Percentiles rank a stretch among this genome's conserved stretches.
phyloP scores from a whole-genome alignment of 108 stramenopile species.

The Epithemia pelagica region DNA sequence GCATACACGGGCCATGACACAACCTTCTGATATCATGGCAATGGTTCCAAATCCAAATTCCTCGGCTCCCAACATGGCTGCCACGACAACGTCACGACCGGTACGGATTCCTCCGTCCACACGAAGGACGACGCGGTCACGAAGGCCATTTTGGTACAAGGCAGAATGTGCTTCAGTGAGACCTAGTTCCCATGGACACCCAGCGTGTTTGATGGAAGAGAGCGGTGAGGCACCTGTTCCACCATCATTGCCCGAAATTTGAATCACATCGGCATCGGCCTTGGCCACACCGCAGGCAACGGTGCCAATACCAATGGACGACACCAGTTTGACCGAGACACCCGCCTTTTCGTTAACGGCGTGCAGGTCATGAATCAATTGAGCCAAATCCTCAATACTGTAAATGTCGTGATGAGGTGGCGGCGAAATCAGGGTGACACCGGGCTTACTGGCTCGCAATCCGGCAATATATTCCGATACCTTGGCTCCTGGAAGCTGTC shows the following conservation, averaged over 20 bases:
- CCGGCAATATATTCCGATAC: constrained; percentile 92
- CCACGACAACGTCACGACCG: constrained; percentile 85
- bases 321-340: constrained; percentile 96
- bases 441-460: constrained; percentile 80
- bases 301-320: constrained; percentile 93
- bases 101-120: constrained; percentile 91
- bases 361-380: constrained; percentile 92
- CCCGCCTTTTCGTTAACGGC: constrained; percentile 87
- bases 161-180: constrained; percentile 89
- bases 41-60: constrained; percentile 92
- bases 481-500: constrained; percentile 89
- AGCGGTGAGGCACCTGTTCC: constrained; percentile 93
- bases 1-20: constrained; percentile 94
- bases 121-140: constrained; percentile 82
- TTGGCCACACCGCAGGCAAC: constrained; percentile 95
- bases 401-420: constrained; percentile 97
- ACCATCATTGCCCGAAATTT: constrained; percentile 89
- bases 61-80: constrained; percentile 90
- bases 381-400: constrained; percentile 94
- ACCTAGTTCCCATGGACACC: constrained; percentile 92
- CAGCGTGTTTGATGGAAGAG: constrained; percentile 88
- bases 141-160: constrained; percentile 76
- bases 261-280: constrained; percentile 93
- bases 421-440: constrained; percentile 91
- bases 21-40: constrained; percentile 94